Evolutionary conservation across 1,139 yeast species (phyloP), one percentile per base, ranked within the genome.

Genomic region (Entelexis sorbosivorans): DNA sequence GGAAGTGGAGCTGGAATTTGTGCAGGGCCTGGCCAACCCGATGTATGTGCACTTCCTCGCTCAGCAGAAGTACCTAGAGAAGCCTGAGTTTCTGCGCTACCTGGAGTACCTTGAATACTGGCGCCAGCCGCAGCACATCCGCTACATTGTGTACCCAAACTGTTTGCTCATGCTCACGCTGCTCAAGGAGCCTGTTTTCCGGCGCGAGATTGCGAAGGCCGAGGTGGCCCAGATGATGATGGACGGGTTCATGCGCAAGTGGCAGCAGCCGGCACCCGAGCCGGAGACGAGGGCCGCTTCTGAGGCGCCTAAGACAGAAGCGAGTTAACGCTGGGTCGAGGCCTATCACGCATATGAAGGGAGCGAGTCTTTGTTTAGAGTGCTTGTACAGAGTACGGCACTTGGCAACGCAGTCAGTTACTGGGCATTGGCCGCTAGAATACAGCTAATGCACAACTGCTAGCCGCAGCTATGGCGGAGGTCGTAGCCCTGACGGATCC

Each of bases 1-100:
- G 85, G 94, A 84, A 60, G 78, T 83, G 33, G 94, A 83, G 61
- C 72, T 83, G 33, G 94, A 83, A 63, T 85, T 84, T 65, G 86
- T 84, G 7, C 95, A 84, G 65, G 79, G 89, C n/a, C 71, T 84
- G 47, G 78, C 89, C 19, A 85, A 84, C 63, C 80, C 86, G 42
- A 88, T 79, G 64, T 84, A 85, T 60, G 70, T 85, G 53, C 79
- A 81, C 61, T 82, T 77, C 60, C 69, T 84, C 43, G 93, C 93
- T 0, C 93, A 84, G 64, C 80, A 78, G 58, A 81, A 80, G 55
- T 79, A 78, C 59, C 69, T 84, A 38, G 78, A 77, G 48, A 80
- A 78, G 59, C 75, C 72, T 20, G 73, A 73, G 52, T 84, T 84
- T 59, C 66, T 84, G 33, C 75, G 76, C 52, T 84, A 84, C 62